Evolutionary conservation across 345 rosid genomes (phyloP).

Genomic region (Citrus medica): DNA sequence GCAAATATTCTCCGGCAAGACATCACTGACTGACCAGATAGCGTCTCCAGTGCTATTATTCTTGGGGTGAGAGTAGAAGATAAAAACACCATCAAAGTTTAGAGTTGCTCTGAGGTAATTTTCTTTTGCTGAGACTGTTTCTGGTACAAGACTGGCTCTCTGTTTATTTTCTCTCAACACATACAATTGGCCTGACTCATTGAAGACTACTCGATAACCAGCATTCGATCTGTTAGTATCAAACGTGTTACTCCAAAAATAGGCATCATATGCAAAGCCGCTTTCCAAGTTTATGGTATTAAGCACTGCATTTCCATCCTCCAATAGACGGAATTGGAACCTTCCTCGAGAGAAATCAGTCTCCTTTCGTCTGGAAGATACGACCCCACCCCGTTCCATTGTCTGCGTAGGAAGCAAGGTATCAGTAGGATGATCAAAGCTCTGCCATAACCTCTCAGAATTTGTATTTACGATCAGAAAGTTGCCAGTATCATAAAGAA

Average conservation of each 20-base stretch:
- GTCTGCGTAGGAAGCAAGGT: conserved; percentile 36
- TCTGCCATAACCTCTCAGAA: conserved; percentile 22
- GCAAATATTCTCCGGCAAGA: conserved; percentile 31
- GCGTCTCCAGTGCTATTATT: not conserved
- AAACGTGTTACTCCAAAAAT: conserved; percentile 10
- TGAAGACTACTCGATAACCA: conserved; percentile 25
- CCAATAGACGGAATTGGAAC: conserved; percentile 25
- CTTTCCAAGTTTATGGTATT: conserved; percentile 22
- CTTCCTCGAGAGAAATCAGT: conserved; percentile 37
- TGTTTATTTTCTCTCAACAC: conserved; percentile 14
- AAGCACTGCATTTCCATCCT: conserved; percentile 31
- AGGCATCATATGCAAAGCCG: conserved; percentile 12
- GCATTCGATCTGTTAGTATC: conserved; percentile 10
- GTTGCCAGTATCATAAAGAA: conserved; percentile 28
- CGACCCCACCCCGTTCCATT: conserved; percentile 2
- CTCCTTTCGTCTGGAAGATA: conserved; percentile 21
- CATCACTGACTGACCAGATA: conserved; percentile 13
- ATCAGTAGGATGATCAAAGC: conserved; percentile 31
- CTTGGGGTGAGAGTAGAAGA: conserved; percentile 20
- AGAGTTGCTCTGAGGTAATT: conserved; percentile 28
- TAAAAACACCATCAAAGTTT: conserved; percentile 37
- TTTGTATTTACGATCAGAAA: conserved; percentile 14
- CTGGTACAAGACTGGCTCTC: not conserved
- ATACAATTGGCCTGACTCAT: conserved; percentile 25
- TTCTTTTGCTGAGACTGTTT: not conserved